Conservation (phyloP, 2,329 filamentous ascomycete genomes). For the Fusarium compactum region DNA sequence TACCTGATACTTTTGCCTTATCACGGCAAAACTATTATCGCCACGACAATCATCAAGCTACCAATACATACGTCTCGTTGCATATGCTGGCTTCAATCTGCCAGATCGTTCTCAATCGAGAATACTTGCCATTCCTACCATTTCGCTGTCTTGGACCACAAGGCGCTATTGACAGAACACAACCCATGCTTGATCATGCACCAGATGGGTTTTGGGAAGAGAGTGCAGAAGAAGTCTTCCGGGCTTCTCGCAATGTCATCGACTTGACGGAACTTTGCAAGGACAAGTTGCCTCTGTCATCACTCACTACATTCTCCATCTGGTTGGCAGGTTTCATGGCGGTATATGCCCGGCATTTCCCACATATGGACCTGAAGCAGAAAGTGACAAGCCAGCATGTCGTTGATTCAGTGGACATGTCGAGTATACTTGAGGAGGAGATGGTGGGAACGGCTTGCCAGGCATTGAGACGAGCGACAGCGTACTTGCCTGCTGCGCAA, state of each 20-base stretch:
- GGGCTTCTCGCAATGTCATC: slow-evolving; percentile 71
- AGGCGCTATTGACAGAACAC: not conserved
- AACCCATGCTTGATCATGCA: not conserved
- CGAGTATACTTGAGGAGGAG: slow-evolving; percentile 10
- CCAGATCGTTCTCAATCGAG: slow-evolving; percentile 11
- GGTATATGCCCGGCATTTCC: slow-evolving; percentile 75
- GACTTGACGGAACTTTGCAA: slow-evolving; percentile 73
- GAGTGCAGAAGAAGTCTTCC: slow-evolving; percentile 40
- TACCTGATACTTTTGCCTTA: slow-evolving; percentile 69
- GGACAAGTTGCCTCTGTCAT: slow-evolving; percentile 74
- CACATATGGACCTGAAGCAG: slow-evolving; percentile 71
- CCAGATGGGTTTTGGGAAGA: slow-evolving; percentile 9
- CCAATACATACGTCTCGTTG: slow-evolving; percentile 4
- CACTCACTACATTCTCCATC: slow-evolving; percentile 74
- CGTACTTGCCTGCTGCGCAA: slow-evolving; percentile 32
- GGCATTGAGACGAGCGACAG: slow-evolving; percentile 28
- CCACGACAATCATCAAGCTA: slow-evolving; percentile 60
- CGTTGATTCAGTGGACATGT: not conserved
- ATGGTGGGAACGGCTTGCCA: slow-evolving; percentile 29
- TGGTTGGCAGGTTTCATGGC: slow-evolving; percentile 75
- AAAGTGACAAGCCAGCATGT: slow-evolving; percentile 5
- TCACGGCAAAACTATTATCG: slow-evolving; percentile 53
- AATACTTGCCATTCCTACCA: slow-evolving; percentile 10
- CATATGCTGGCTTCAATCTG: slow-evolving; percentile 13
- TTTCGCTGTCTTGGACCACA: not conserved